Evolutionary conservation across 495 filamentous ascomycete genomes (phyloP).

Genomic region (Neurospora africana): DNA sequence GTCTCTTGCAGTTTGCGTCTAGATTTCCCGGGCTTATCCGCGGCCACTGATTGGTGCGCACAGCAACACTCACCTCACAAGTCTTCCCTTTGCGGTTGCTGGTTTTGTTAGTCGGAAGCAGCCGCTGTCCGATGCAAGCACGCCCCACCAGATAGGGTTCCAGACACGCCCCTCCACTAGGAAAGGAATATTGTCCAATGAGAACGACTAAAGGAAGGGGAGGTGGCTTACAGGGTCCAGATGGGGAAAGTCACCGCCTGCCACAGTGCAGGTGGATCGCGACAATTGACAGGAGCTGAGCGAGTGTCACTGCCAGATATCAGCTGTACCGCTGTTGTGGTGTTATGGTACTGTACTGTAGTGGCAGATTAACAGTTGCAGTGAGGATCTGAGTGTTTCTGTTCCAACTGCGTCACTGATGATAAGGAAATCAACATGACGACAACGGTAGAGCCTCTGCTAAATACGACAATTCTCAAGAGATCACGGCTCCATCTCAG

Average conservation of each 20-base stretch:
- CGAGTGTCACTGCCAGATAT: conserved; percentile 6
- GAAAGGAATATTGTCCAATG: conserved; percentile 5
- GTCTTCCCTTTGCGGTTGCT: background rate
- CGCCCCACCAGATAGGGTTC: background rate
- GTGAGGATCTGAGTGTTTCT: background rate
- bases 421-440: background rate
- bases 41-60: conserved; percentile 2
- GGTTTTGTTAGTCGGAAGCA: conserved; percentile 3
- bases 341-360: no score
- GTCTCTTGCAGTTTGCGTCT: background rate
- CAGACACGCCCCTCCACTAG: conserved; percentile 3
- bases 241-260: background rate
- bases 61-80: background rate
- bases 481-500: background rate
- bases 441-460: background rate
- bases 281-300: background rate
- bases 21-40: conserved; percentile 5
- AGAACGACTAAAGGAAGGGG: background rate
- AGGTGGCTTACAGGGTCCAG: background rate
- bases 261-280: background rate
- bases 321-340: conserved; percentile 13
- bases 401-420: background rate
- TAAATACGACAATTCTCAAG: background rate
- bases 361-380: background rate
- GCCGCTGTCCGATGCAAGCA: conserved; percentile 7